A percentile compares a stretch with the other conserved stretches of the same genome.
Evolutionary conservation across 2,329 filamentous ascomycete genomes (phyloP).

Genomic region (Fusarium succisae): DNA sequence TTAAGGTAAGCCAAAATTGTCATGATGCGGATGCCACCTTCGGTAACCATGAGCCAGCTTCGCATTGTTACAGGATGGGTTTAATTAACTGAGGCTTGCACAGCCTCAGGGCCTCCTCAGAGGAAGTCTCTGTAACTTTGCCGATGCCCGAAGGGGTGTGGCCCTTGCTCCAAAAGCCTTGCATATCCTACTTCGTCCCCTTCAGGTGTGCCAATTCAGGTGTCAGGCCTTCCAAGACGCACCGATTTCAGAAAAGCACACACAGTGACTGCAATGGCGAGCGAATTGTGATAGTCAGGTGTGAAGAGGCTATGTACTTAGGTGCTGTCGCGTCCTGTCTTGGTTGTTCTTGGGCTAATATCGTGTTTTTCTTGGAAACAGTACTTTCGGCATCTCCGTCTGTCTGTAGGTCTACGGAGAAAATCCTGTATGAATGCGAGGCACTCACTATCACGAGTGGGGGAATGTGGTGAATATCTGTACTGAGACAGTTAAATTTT

Average conservation of each 20-base stretch:
- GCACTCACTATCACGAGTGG: conserved; percentile 1
- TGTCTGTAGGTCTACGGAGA: background rate
- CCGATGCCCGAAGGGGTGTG: conserved; percentile 22
- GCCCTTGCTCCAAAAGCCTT: conserved; percentile 14
- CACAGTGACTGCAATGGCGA: background rate
- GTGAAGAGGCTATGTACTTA: conserved; percentile 9
- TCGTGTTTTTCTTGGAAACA: conserved; percentile 1
- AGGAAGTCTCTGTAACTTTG: conserved; percentile 12
- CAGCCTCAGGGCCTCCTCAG: conserved; percentile 20
- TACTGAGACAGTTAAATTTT: conserved; percentile 6
- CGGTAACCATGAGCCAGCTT: conserved; percentile 10
- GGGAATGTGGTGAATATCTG: conserved; percentile 18
- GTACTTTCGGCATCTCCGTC: conserved; percentile 8
- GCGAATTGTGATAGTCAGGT: conserved; percentile 6
- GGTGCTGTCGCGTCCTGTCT: conserved; percentile 2
- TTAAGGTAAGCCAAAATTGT: background rate
- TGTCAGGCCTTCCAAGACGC: background rate
- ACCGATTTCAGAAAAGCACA: background rate
- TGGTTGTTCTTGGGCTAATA: conserved; percentile 1
- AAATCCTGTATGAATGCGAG: conserved; percentile 2
- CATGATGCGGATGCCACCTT: conserved; percentile 4
- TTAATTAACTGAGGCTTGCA: conserved; percentile 38
- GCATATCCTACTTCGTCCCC: background rate
- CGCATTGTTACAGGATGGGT: conserved; percentile 29
- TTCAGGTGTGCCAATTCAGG: conserved; percentile 16